Evolutionary conservation across 2,329 filamentous ascomycete species (phyloP).

Genomic region (Penicillium sp.): DNA sequence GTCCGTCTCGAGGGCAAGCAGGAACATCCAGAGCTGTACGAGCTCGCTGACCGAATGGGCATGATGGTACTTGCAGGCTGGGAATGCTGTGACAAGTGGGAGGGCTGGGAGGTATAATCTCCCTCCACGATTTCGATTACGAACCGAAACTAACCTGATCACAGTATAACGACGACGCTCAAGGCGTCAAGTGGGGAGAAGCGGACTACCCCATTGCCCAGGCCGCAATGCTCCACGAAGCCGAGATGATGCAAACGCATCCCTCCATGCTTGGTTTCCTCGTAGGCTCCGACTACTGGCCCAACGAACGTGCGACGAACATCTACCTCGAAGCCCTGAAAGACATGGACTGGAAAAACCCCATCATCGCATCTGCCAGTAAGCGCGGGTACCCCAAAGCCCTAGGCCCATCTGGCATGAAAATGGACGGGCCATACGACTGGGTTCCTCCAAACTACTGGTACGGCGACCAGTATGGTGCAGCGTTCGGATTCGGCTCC

Average conservation of each 20-base stretch:
- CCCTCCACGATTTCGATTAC: too few species aligned
- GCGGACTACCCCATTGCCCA: conserved; percentile 59
- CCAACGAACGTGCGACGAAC: conserved; percentile 57
- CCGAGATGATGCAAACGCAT: conserved; percentile 61
- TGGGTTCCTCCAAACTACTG: conserved; percentile 68
- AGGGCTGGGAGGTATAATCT: conserved; percentile 54
- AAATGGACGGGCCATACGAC: conserved; percentile 68
- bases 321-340: conserved; percentile 57
- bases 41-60: conserved; percentile 60
- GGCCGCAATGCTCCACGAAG: conserved; percentile 61
- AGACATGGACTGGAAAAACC: conserved; percentile 57
- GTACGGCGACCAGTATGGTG: conserved; percentile 57
- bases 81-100: conserved; percentile 71
- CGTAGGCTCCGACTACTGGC: conserved; percentile 66
- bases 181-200: conserved; percentile 52
- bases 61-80: conserved; percentile 65
- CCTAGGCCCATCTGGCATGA: conserved; percentile 62
- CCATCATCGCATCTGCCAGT: conserved; percentile 60
- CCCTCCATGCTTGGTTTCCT: conserved; percentile 62
- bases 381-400: conserved; percentile 56
- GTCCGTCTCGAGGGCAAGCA: conserved; percentile 66
- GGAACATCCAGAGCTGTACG: conserved; percentile 63
- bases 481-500: conserved; percentile 65
- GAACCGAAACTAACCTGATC: background rate
- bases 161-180: conserved; percentile 58